phyloP scores from a whole-genome alignment of 805 yeast species.

The Candida ponderosae region DNA sequence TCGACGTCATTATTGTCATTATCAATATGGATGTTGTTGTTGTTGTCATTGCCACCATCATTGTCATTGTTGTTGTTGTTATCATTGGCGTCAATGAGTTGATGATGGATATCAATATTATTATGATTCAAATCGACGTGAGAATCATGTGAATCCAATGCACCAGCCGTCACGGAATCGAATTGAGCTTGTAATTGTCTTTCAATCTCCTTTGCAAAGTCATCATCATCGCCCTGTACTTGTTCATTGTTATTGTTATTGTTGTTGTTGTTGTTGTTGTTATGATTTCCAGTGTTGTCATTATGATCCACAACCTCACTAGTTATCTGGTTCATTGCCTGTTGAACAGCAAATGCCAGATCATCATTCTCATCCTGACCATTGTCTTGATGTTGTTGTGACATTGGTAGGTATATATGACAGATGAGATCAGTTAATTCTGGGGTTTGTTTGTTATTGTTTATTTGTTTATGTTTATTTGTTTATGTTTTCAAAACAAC shows the following conservation, averaged over 20 bases:
- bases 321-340: conserved; percentile 24
- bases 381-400: neutral
- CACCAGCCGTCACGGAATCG: neutral
- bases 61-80: conserved; percentile 1
- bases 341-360: conserved; percentile 30
- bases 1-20: conserved; percentile 1
- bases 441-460: neutral
- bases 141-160: conserved; percentile 4
- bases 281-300: neutral
- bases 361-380: conserved; percentile 21
- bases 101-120: conserved; percentile 1
- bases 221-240: conserved; percentile 6
- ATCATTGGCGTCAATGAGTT: neutral
- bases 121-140: conserved; percentile 5
- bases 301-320: conserved; percentile 6
- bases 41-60: neutral
- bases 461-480: neutral
- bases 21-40: neutral
- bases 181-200: conserved; percentile 16
- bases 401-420: neutral
- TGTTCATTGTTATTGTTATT: neutral
- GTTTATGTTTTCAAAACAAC: neutral
- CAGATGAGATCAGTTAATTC: neutral
- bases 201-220: conserved; percentile 17
- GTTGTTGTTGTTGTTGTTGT: conserved; percentile 2